Base-by-base conservation (phyloP, 441 rosid species). In the Isatis lusitanica region DNA sequence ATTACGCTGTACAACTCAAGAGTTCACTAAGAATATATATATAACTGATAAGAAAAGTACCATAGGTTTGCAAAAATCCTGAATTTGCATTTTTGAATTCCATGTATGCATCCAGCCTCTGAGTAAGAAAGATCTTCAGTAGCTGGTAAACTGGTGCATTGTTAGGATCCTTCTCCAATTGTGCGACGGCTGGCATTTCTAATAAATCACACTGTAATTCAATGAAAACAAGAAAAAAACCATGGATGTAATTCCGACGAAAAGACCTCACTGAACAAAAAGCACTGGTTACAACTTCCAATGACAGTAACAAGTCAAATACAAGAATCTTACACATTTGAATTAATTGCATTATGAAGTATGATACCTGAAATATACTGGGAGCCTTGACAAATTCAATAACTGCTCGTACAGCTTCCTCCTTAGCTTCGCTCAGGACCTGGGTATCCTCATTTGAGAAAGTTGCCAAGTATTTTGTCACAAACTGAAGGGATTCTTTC, bases 321-420 rank as follows among this genome's bases (percentile, higher is more conserved):
- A 24, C 9, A 52, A 17, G 9, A 66, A 66, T 43, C 31, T n/a
- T 21, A 73, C 40, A 47, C 33, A 60, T 36, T 35, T 13, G 21
- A 66, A 6, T 62, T 17, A 78, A 21, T 9, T 16, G 48, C 13
- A 58, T 31, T 51, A 55, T 62, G 24, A 58, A 64, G 42, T 39
- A 56, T 31, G 43, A 61, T 86, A 96, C 99, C 99, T 89, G 97
- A 79, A 87, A 89, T 62, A 87, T 82, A 75, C 78, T 93, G 26
- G 98, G 88, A 18, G 97, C 92, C 83, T 84, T 91, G 74, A 96
- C 88, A 87, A 93, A 96, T 56, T 90, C 98, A 31, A 91, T 78
- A 70, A 92, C 73, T 66, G 96, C 77, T 42, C 67, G 88, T 40
- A 81, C 94, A 66, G 97, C 97, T 76, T 88, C 97, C 83, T 93